Base-by-base conservation (phyloP, 192 early-diverging fungal species). In the Helicostylum pulchrum region DNA sequence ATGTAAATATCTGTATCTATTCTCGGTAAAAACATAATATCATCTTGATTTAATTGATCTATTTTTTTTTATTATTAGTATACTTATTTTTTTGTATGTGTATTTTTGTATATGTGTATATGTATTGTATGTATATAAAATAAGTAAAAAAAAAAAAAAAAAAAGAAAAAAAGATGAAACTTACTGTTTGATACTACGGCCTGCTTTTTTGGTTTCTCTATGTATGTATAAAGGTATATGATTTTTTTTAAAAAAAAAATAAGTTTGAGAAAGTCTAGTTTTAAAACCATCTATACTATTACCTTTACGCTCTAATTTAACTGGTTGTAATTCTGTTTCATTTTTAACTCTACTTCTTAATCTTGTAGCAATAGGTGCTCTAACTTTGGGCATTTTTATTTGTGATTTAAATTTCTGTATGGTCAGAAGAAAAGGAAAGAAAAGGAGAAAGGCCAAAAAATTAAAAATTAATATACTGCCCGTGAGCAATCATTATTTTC, bases 1-100 rank as follows among this genome's bases (percentile, higher is more conserved):
- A 59, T 42, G 43, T 59, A 59, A 45, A 59, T 59, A 59, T 44
- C 57, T 23, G 57, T 31, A 45, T 59, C 57, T 6, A 20, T 11
- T 45, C 57, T 17, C 20, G 57, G 57, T 19, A 36, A 59, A 43
- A 59, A 59, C 8, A 20, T 59, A 59, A 43, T 45, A 59, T 59
- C 21, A 23, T 7, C 39, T 14, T 21, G 14, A 19, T 54, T 32
- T 44, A 3, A 44, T 21, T 23, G 12, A 8, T 20, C 21, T n/a
- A 15, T 14, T 45, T 43, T 45, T 23, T 14, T 45, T 45, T 11
- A n/a, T 43, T 7, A 58, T 44, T 44, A 10, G 26, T 26, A 26
- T 26, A 26, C 26, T n/a, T n/a, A n/a, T n/a, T n/a, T n/a, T n/a
- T n/a, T n/a, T n/a, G n/a, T n/a, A n/a, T n/a, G n/a, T n/a, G 42